Conservation (phyloP, 2,329 filamentous ascomycete genomes). For the Xylaria sp. region DNA sequence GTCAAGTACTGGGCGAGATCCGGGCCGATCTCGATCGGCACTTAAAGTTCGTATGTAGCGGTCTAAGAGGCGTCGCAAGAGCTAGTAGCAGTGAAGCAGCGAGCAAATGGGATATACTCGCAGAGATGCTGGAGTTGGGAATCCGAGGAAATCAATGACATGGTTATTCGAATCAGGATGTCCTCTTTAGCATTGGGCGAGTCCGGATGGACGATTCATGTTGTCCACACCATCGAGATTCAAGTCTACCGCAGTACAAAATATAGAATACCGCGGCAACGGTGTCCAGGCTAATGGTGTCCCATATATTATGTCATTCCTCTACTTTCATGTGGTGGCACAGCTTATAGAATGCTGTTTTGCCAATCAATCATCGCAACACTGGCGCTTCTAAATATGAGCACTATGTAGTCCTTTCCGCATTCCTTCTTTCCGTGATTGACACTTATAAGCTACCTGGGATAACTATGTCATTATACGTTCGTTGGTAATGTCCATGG, state of each 20-base stretch:
- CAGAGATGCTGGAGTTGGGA: conserved; percentile 77
- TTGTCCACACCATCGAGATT: conserved; percentile 31
- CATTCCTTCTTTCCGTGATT: not conserved
- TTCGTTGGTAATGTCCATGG: not conserved
- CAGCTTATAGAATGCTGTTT: not conserved
- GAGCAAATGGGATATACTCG: conserved; percentile 81
- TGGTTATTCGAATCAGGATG: not conserved
- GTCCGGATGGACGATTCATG: conserved; percentile 7
- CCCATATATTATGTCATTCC: conserved; percentile 15
- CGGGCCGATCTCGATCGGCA: conserved; percentile 72
- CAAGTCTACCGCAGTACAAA: not conserved
- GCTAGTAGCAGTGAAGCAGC: conserved; percentile 71
- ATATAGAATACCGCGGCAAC: conserved; percentile 6
- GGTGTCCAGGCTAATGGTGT: not conserved
- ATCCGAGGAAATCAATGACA: conserved; percentile 38
- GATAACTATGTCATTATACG: not conserved
- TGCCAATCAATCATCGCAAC: not conserved
- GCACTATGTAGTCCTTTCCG: not conserved
- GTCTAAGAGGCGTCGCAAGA: conserved; percentile 78
- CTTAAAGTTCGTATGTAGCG: conserved; percentile 76
- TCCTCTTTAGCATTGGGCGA: not conserved
- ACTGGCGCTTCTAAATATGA: not conserved
- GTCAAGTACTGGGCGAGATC: conserved; percentile 65
- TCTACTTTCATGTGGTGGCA: not conserved
- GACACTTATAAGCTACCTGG: not conserved